Evolutionary conservation across 169 alveolate genomes (phyloP).

Genomic region (Hepatocystis sp.): DNA sequence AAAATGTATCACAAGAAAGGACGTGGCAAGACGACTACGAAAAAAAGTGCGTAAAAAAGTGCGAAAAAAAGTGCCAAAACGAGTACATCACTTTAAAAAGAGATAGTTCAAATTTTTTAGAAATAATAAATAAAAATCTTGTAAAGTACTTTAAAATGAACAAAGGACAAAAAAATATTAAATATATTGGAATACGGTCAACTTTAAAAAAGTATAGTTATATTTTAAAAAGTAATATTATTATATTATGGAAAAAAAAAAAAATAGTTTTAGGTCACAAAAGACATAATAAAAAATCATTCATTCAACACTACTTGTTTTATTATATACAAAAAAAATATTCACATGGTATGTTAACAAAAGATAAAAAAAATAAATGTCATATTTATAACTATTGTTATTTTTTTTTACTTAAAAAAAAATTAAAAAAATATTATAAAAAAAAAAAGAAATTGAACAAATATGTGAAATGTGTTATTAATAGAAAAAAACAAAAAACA

Average conservation of each 20-base stretch:
- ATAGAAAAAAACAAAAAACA: constrained; percentile 3
- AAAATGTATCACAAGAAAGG: neutral
- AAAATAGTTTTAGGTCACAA: constrained; percentile 31
- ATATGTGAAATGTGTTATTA: constrained; percentile 4
- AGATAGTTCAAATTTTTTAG: neutral
- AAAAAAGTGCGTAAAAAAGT: neutral
- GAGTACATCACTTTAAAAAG: neutral
- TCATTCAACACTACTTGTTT: constrained; percentile 7
- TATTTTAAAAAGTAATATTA: constrained; percentile 21
- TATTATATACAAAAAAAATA: constrained; percentile 5
- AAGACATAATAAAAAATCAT: constrained; percentile 28
- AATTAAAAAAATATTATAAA: constrained; percentile 22
- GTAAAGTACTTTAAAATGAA: constrained; percentile 15
- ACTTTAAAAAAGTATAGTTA: constrained; percentile 38
- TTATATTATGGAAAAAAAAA: constrained; percentile 25
- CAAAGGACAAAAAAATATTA: constrained; percentile 10
- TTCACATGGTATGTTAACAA: constrained; percentile 1
- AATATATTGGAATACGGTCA: constrained; percentile 30
- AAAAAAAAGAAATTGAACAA: constrained; percentile 14
- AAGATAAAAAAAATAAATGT: constrained; percentile 8
- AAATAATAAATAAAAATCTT: neutral
- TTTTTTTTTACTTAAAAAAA: constrained; percentile 27
- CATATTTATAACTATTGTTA: constrained; percentile 23
- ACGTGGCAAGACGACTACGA: neutral
- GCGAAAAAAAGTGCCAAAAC: neutral